Base-by-base conservation (phyloP, 352 stramenopile genomes). In the Thraustochytrium striatum region DNA sequence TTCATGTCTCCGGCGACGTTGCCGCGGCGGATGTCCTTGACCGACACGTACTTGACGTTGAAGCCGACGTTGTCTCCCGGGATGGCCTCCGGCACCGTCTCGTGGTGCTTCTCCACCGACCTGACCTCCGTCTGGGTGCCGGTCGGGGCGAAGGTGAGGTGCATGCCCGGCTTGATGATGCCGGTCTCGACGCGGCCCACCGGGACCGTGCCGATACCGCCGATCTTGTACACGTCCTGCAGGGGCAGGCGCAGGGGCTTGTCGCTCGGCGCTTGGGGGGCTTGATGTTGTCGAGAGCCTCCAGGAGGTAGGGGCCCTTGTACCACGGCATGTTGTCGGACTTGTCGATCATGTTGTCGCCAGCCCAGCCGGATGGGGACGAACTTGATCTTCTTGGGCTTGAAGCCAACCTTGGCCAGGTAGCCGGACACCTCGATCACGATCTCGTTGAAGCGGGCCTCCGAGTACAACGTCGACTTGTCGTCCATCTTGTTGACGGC, bases 401-500 rank as follows among this genome's bases (percentile, higher is more conserved):
- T 97, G 89, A 98, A 98, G 58, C 95, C 96, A 44, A 98, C 88
- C 84, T 97, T 98, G 81, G 93, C 93, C 38, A 99, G 84, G 87
- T 97, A 97, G 25, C 81, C 87, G 1, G 85, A 86, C 36, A 98
- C 89, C 84, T 98, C 91, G 8, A 65, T 79, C 84, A 95, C 97
- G 82, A 99, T 96, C 83, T 97, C 87, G 33, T 95, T 89, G 86
- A 96, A 99, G 82, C 94, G 92, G 25, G 81, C 85, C 85, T 98
- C 85, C 72, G 83, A 87, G 87, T 97, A 99, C 78, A 94, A 91
- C 43, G 97, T 93, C 19, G 89, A 90, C 2, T 88, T 88, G 84
- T 97, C 91, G 86, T 98, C 95, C 95, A 99, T 99, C 88, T 99
- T 99, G 90, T 98, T 99, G 33, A 98, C 88, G 39, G 88, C 93